These are phyloP conservation scores for Candida sp. DNA, from an alignment of 1,139 yeast genomes.

Conservation along the genomic window DNA sequence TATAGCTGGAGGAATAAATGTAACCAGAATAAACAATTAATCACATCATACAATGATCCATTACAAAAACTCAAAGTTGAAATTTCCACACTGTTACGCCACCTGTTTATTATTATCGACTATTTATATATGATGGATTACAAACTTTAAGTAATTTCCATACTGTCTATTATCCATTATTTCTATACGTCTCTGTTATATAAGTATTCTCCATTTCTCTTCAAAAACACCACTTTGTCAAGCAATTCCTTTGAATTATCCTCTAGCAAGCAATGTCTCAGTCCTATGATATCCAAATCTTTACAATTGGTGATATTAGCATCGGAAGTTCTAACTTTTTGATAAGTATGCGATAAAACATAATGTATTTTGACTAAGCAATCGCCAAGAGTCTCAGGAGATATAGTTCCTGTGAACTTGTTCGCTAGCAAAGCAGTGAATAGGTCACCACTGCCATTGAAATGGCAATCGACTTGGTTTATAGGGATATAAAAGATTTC, in stretches of 20 bases:
- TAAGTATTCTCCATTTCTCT: conserved; percentile 1
- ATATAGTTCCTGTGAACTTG: conserved; percentile 21
- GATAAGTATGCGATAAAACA: conserved; percentile 26
- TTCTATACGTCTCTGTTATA: background rate
- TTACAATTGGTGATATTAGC: conserved; percentile 19
- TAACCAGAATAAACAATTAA: too few relatives aligned
- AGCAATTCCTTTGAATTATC: conserved; percentile 7
- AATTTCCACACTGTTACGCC: too few relatives aligned
- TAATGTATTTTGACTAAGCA: conserved; percentile 26
- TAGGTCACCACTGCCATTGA: conserved; percentile 47
- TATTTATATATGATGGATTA: too few relatives aligned
- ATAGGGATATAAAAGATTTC: conserved; percentile 26
- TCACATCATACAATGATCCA: too few relatives aligned
- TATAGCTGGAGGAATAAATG: too few relatives aligned
- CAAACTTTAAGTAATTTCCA: too few relatives aligned
- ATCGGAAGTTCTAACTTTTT: conserved; percentile 10
- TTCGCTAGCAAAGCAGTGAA: conserved; percentile 40
- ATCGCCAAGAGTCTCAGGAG: conserved; percentile 23
- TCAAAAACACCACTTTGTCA: conserved; percentile 7
- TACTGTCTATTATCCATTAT: background rate
- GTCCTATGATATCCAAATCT: conserved; percentile 28
- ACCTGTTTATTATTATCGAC: too few relatives aligned
- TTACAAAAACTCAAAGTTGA: too few relatives aligned
- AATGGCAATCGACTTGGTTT: conserved; percentile 29
- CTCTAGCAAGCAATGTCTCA: conserved; percentile 16